Base-by-base conservation (phyloP, 352 stramenopile species). In the Pythium aquatile region DNA sequence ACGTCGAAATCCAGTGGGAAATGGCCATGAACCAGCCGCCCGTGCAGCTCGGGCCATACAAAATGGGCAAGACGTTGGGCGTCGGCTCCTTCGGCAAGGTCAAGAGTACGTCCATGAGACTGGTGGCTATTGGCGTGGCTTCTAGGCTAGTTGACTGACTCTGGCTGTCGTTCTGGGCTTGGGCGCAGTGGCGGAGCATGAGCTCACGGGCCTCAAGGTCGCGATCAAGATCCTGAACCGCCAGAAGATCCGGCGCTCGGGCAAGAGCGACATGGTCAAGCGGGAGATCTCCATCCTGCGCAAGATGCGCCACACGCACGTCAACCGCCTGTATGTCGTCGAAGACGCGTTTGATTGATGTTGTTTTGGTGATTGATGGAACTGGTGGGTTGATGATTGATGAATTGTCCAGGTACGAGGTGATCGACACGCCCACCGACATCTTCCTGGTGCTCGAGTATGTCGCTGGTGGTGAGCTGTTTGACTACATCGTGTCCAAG, bases 181-280 rank as follows among this genome's bases (percentile, higher is more conserved):
- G n/a, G n/a, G n/a, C n/a, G 55, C 33, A 98, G 90, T 99, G 63
- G 98, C 96, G 6, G 97, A 98, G 51, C 98, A 99, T 85, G 90
- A 98, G 58, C 93, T 98, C 67, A 99, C 98, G 58, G 94, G 96
- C 30, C 93, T 99, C 69, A 99, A 99, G 72, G 98, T 99, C 29
- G 98, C 98, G 37, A 98, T 99, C 55, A 99, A 99, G 83, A 99
- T 99, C 69, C 78, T 99, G 17, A 99, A 99, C 80, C 97, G 98
- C 69, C 94, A 93, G 65, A 99, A 99, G 71, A 99, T 99, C 79
- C 97, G 97, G 61, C 92, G 97, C 61, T 86, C 99, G 32, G 96
- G 98, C 70, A 99, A 99, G 97, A 94, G 96, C 74, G 97, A 99
- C 73, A 99, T 99, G 77, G 97, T 99, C 40, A 92, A 97, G 56